These are phyloP conservation scores for Ogataea henricii DNA, from an alignment of 805 yeast species.

Conservation along the genomic window DNA sequence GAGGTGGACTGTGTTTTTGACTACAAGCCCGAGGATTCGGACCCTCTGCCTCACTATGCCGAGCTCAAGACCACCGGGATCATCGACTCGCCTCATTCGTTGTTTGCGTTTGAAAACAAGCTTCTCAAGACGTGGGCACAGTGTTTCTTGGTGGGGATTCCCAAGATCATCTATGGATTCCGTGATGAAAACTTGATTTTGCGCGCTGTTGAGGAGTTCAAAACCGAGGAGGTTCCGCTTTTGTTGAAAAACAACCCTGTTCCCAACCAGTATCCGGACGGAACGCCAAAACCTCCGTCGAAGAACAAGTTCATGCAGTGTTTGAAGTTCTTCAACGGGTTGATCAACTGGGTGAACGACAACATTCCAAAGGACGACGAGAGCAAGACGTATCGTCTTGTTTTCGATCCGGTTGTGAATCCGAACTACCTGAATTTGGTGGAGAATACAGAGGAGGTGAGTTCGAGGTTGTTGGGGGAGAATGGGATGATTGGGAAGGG, in stretches of 20 bases:
- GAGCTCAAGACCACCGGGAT: slow-evolving; percentile 77
- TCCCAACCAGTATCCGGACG: slow-evolving; percentile 15
- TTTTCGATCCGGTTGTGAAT: slow-evolving; percentile 53
- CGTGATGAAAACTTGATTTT: slow-evolving; percentile 72
- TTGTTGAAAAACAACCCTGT: slow-evolving; percentile 54
- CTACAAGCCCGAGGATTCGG: slow-evolving; percentile 55
- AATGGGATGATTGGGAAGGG: slow-evolving; percentile 48
- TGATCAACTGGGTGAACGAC: slow-evolving; percentile 72
- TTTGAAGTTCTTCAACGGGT: slow-evolving; percentile 83
- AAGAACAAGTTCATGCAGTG: slow-evolving; percentile 76
- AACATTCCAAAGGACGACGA: slow-evolving; percentile 54
- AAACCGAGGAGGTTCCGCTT: slow-evolving; percentile 78
- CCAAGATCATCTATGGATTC: slow-evolving; percentile 81
- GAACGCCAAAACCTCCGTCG: slow-evolving; percentile 29
- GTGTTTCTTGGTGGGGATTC: slow-evolving; percentile 83
- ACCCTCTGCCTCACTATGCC: slow-evolving; percentile 70
- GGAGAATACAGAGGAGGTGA: slow-evolving; percentile 41
- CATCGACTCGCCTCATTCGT: slow-evolving; percentile 57
- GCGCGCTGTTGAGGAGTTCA: slow-evolving; percentile 69
- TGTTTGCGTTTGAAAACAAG: slow-evolving; percentile 71
- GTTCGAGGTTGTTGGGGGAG: slow-evolving; percentile 37
- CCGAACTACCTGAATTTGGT: slow-evolving; percentile 51
- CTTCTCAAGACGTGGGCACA: slow-evolving; percentile 89
- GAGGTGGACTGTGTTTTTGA: slow-evolving; percentile 93
- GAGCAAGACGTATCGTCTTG: slow-evolving; percentile 51